Conservation (phyloP, 2,329 filamentous ascomycete species). For the Drechslerella coelobrocha region DNA sequence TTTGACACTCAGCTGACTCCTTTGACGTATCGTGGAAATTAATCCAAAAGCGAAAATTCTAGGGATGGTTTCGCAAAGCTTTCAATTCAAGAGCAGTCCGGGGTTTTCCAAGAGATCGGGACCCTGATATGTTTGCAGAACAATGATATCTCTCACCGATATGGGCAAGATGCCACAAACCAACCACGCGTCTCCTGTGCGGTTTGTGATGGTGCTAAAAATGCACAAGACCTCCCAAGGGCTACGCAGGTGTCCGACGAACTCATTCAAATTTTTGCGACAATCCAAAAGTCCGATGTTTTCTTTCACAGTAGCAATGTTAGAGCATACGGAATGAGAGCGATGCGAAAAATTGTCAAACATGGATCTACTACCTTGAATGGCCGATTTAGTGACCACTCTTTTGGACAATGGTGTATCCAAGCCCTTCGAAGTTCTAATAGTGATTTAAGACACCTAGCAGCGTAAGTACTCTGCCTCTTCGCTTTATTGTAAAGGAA, state of each 20-base stretch:
- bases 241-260: not conserved
- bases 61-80: conserved; percentile 44
- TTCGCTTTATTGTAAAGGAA: not conserved
- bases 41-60: conserved; percentile 1
- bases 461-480: conserved; percentile 65
- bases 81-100: conserved; percentile 34
- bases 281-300: conserved; percentile 40
- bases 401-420: conserved; percentile 79
- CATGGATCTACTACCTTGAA: conserved; percentile 69
- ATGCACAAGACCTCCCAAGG: not conserved
- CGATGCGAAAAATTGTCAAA: conserved; percentile 71
- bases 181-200: conserved; percentile 16
- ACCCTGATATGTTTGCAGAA: conserved; percentile 7
- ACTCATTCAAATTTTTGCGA: conserved; percentile 25
- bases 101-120: conserved; percentile 32
- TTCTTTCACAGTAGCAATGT: conserved; percentile 67
- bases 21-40: not conserved
- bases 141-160: not conserved
- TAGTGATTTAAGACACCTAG: conserved; percentile 81
- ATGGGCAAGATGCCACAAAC: not conserved
- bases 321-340: conserved; percentile 74
- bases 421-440: conserved; percentile 81
- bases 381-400: conserved; percentile 72
- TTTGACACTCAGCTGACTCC: not conserved
- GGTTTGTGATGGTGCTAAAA: conserved; percentile 20